Conservation (phyloP, 108 stramenopile species). For the Skeletonema tropicum region DNA sequence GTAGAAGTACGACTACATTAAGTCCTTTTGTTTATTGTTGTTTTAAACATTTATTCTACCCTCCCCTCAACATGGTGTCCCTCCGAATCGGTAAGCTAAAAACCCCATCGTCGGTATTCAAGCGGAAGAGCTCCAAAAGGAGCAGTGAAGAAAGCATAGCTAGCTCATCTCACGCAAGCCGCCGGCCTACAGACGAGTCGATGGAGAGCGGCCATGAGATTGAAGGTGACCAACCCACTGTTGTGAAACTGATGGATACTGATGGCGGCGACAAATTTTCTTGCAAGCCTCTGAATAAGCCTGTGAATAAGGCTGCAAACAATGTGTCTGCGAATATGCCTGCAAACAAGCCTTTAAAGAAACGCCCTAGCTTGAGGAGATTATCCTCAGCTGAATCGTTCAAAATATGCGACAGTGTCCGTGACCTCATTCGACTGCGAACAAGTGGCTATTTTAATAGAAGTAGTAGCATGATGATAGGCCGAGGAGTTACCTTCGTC, state of each 20-base stretch:
- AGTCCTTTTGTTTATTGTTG: no score
- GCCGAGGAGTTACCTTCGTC: background rate
- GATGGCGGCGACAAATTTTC: background rate
- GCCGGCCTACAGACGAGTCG: background rate
- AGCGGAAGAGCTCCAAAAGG: background rate
- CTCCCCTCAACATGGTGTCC: background rate
- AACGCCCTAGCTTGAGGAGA: background rate
- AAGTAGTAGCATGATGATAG: background rate
- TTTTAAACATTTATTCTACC: no score
- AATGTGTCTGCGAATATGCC: no score
- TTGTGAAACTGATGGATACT: background rate
- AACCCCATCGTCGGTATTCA: no score
- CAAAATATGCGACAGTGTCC: background rate
- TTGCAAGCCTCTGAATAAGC: no score
- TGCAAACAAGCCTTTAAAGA: no score
- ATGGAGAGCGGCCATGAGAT: background rate
- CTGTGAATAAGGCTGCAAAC: no score
- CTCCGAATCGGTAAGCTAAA: background rate
- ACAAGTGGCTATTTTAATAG: background rate
- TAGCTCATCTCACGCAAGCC: background rate
- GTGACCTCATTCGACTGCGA: background rate
- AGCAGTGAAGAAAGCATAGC: background rate
- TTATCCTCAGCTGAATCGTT: background rate
- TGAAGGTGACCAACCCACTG: background rate
- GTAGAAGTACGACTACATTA: no score